Base-by-base conservation (phyloP, 2,329 filamentous ascomycete genomes). In the Pyrenochaeta sp. region DNA sequence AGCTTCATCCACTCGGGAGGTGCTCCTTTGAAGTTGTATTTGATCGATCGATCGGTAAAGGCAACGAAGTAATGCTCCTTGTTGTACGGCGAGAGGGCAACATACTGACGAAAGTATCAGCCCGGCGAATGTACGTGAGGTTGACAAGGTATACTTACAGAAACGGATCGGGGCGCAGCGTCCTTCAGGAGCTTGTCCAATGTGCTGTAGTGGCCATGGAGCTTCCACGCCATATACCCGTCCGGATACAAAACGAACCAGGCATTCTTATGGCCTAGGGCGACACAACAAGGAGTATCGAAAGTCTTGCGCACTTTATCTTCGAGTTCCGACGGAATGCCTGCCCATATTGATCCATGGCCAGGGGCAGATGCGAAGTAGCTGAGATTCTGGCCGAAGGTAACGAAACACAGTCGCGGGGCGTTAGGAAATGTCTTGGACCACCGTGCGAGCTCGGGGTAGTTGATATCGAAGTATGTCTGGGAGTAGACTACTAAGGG, bases 191-290 rank as follows among this genome's bases (percentile, higher is more conserved):
- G 71, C 64, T 62, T 66, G 24, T 77, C 66, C 50, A 77, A 50
- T 2, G 51, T 64, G 2, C 46, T 59, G 56, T 77, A 77, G 30
- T 65, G 40, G 12, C 74, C 72, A 30, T 75, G 59, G 50, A 77
- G 75, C 36, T 74, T 74, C 74, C 74, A 77, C 2, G 61, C 48
- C 39, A 62, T 67, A 39, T 72, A 66, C 1, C 73, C 71, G 49
- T 72, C 65, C 7, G 72, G 67, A 68, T 72, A 77, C 54, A 73
- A 50, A 8, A 73, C 71, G 36, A 75, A 73, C 73, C 74, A 77
- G 28, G 72, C 70, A 49, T 72, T 59, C 10, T 75, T 65, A 40
- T 68, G 55, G 1, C 74, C 73, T 8, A 77, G 56, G 12, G 67
- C 58, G 19, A 76, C 74, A 37, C 67, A 72, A 37, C 47, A 64